These are phyloP conservation scores for Santalum album DNA, from an alignment of 164 flowering plant genomes.

Conservation along the genomic window DNA sequence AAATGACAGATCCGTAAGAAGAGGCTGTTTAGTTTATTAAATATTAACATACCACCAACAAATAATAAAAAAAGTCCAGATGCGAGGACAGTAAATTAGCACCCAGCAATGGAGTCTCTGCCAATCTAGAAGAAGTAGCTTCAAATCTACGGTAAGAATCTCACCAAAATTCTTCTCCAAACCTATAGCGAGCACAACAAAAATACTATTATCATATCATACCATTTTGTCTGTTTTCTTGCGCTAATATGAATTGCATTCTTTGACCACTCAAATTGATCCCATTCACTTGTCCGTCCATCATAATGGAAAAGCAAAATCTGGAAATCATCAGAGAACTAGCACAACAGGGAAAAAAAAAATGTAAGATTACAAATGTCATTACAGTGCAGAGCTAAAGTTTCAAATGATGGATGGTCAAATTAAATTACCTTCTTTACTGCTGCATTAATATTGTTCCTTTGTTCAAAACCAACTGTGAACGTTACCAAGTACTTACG, in stretches of 20 bases:
- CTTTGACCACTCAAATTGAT: conserved; percentile 90
- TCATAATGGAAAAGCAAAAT: conserved; percentile 95
- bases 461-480: conserved; percentile 79
- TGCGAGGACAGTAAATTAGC: no score
- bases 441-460: conserved; percentile 55
- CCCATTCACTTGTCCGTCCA: conserved; percentile 92
- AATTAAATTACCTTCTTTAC: conserved; percentile 58
- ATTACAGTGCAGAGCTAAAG: conserved; percentile 7
- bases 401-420: not conserved
- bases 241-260: conserved; percentile 78
- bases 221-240: conserved; percentile 91
- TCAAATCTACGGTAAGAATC: not conserved
- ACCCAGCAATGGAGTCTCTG: no score
- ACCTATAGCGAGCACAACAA: not conserved
- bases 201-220: conserved; percentile 11
- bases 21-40: no score
- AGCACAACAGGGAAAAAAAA: conserved; percentile 7
- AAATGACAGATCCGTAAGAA: no score
- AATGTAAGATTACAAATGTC: conserved; percentile 12
- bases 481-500: conserved; percentile 82
- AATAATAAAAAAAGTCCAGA: no score
- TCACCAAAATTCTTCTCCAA: not conserved
- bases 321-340: conserved; percentile 78
- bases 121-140: no score
- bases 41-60: no score